Base-by-base conservation (phyloP, 176 grass and related monocot species). In the Aegilops umbellulata region DNA sequence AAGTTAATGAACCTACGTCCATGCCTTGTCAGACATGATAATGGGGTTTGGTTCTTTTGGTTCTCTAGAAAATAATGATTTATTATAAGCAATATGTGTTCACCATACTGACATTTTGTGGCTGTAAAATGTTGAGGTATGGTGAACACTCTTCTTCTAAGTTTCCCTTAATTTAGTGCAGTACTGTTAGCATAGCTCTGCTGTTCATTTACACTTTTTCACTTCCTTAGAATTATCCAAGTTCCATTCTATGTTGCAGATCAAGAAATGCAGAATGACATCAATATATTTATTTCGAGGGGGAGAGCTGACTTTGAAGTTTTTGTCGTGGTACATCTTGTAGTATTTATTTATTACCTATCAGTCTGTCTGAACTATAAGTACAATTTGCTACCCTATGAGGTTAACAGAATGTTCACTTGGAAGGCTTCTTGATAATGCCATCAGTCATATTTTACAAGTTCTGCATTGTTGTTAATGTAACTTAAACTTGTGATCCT, bases 221-320 rank as follows among this genome's bases (percentile, higher is more conserved):
- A 13, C 16, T 41, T 90, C 88, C 23, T 20, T 71, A 32, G 9
- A 79, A 83, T 72, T 75, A 84, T 62, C 8, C 34, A 83, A 46
- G 72, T 87, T 87, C 38, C 47, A n/a, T 89, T 34, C 9, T 72
- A 25, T 35, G 60, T 88, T 86, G 81, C 91, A 98, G 96, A 98
- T 88, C 65, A 76, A 51, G 92, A 94, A 26, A 91, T 95, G 93
- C 91, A 94, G 88, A 85, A 67, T 72, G 82, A 82, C 6, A 88
- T 95, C 55, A 86, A 95, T 91, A 24, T 29, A 23, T 86, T 49
- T 80, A 85, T 89, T 80, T 94, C 84, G 4, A 85, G 46, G 57
- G 93, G 96, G 42, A 89, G 26, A 63, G 92, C 90, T 35, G 67
- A 68, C 14, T 95, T 95, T 74, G 69, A 91, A 81, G 73, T 95